A percentile compares a stretch with the other conserved stretches of the same genome.
Conservation (phyloP, 331 rosid genomes). For the Arachis monticola region DNA sequence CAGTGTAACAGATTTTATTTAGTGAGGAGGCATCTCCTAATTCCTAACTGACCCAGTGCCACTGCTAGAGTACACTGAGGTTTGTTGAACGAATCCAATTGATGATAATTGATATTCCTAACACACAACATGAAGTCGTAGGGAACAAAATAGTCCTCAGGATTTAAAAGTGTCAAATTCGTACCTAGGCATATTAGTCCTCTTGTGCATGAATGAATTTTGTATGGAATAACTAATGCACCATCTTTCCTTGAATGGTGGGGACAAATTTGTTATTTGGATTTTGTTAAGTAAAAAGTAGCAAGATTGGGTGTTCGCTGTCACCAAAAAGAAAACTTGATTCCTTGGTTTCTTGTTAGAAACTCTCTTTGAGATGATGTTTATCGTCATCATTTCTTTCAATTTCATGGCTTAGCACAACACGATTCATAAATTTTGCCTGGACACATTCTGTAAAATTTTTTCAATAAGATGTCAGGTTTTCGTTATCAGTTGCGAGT, state of each 20-base stretch:
- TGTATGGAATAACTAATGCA: too few relatives aligned
- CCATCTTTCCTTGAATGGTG: too few relatives aligned
- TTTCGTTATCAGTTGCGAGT: constrained; percentile 1
- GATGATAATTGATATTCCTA: not conserved
- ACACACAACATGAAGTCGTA: too few relatives aligned
- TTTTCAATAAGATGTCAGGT: not conserved
- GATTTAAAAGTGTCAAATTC: too few relatives aligned
- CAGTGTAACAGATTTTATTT: not conserved
- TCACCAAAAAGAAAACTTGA: not conserved
- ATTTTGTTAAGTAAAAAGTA: too few relatives aligned
- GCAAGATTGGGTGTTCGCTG: too few relatives aligned
- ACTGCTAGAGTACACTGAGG: not conserved
- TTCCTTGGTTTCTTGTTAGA: not conserved
- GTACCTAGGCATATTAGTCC: too few relatives aligned
- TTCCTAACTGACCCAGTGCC: not conserved
- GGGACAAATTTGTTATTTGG: too few relatives aligned
- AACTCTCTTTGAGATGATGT: not conserved
- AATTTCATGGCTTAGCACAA: not conserved
- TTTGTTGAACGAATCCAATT: not conserved
- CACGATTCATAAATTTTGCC: not conserved
- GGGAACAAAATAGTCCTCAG: too few relatives aligned
- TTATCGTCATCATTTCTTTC: not conserved
- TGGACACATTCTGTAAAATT: not conserved
- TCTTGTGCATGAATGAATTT: too few relatives aligned
- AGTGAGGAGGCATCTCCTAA: not conserved